These are phyloP conservation scores for Leishmania turanica DNA, from an alignment of 208 protist genomes.

Conservation along the genomic window DNA sequence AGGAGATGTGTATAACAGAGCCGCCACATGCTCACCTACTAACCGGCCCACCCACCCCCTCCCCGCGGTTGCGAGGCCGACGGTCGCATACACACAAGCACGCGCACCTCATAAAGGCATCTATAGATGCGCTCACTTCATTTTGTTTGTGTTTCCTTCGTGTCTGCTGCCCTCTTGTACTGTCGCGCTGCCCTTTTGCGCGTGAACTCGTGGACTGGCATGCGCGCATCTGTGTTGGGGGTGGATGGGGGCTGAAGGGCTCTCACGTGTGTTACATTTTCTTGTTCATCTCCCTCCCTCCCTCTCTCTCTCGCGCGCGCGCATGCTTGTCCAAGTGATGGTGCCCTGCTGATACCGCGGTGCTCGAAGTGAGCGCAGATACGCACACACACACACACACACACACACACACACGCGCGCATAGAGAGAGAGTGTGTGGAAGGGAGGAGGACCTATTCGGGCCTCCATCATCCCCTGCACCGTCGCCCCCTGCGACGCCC, in stretches of 20 bases:
- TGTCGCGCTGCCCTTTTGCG: background rate
- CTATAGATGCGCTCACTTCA: background rate
- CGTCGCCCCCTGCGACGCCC: background rate
- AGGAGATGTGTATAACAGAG: background rate
- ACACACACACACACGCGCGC: background rate
- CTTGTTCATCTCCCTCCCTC: background rate
- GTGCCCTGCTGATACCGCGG: background rate
- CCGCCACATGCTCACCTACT: background rate
- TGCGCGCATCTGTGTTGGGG: background rate
- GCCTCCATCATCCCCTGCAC: background rate
- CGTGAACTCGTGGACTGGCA: background rate
- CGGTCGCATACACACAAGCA: background rate
- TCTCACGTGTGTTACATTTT: background rate
- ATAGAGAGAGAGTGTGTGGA: background rate
- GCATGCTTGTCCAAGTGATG: background rate
- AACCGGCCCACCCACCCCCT: background rate
- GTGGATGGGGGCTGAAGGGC: background rate
- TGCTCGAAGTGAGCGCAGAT: background rate
- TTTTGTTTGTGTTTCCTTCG: background rate
- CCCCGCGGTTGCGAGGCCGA: background rate
- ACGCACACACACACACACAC: background rate
- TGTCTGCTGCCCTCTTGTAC: background rate
- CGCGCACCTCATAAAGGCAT: background rate
- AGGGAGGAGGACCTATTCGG: background rate
- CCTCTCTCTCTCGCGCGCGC: too few species aligned